A percentile compares a stretch with the other conserved stretches of the same genome.
phyloP scores from a whole-genome alignment of 495 filamentous ascomycete genomes.

The Xylaria telfairii region DNA sequence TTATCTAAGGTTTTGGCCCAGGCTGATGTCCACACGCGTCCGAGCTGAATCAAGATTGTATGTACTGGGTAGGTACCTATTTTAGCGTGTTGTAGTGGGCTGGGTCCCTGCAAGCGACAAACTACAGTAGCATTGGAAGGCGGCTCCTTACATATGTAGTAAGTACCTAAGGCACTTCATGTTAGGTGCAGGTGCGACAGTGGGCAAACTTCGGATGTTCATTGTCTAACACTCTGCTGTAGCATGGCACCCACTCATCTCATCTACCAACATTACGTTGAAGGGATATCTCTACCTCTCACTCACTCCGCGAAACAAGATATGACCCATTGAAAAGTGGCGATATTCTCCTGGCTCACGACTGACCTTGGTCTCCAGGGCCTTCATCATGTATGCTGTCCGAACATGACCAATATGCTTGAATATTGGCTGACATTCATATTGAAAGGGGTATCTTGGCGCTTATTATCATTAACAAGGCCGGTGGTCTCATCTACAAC shows the following conservation, averaged over 20 bases:
- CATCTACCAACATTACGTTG: no score
- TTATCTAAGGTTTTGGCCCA: constrained; percentile 8
- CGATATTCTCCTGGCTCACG: not conserved
- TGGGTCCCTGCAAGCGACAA: not conserved
- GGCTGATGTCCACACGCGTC: constrained; percentile 5
- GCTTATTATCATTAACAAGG: constrained; percentile 97
- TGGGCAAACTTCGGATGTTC: constrained; percentile 20
- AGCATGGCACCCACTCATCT: not conserved
- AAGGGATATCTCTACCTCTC: not conserved
- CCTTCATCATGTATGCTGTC: constrained; percentile 23
- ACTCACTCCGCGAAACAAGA: not conserved
- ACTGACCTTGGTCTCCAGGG: not conserved
- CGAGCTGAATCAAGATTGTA: not conserved
- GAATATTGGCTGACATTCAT: constrained; percentile 23
- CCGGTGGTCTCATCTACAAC: constrained; percentile 94
- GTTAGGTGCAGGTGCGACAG: no score
- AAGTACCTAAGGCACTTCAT: no score
- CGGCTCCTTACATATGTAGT: no score
- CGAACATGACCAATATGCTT: not conserved
- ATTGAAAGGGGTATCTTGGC: constrained; percentile 82
- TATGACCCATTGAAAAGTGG: not conserved
- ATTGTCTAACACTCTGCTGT: no score
- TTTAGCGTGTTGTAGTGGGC: constrained; percentile 14
- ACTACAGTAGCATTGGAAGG: no score
- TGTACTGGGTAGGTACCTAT: not conserved